Percentiles rank a stretch among this genome's conserved stretches.
Evolutionary conservation across 495 filamentous ascomycete species (phyloP).

Genomic region (Elasticomyces elasticus): DNA sequence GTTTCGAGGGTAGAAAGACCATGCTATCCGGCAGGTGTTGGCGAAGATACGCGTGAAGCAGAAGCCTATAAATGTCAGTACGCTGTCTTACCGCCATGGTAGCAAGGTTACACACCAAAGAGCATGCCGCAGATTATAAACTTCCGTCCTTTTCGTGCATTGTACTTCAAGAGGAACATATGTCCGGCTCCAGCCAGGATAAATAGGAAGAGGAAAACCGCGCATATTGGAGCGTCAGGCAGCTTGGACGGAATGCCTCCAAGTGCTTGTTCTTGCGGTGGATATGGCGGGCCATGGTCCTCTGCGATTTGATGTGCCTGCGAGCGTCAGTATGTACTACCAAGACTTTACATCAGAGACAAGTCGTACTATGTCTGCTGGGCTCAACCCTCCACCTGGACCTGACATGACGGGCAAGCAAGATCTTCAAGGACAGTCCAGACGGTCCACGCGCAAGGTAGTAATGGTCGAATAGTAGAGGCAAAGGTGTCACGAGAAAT

Average conservation of each 20-base stretch:
- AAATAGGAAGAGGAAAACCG: slow-evolving; percentile 31
- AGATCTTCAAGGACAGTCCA: too few relatives aligned
- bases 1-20: slow-evolving; percentile 15
- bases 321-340: not conserved
- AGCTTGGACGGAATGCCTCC: slow-evolving; percentile 26
- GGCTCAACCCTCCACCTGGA: too few relatives aligned
- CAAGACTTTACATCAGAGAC: not conserved
- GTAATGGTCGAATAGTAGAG: too few relatives aligned
- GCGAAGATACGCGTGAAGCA: slow-evolving; percentile 31
- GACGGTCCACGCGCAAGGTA: too few relatives aligned
- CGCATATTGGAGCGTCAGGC: slow-evolving; percentile 29
- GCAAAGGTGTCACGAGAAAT: not conserved
- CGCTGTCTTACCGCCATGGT: not conserved
- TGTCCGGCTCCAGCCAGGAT: slow-evolving; percentile 24
- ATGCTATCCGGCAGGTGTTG: slow-evolving; percentile 26
- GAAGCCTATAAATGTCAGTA: slow-evolving; percentile 22
- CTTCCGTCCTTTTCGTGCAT: slow-evolving; percentile 24
- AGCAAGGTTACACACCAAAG: slow-evolving; percentile 40
- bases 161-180: slow-evolving; percentile 23
- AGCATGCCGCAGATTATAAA: slow-evolving; percentile 46
- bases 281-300: slow-evolving; percentile 26
- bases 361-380: not conserved
- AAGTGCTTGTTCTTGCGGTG: slow-evolving; percentile 23
- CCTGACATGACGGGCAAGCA: not conserved
- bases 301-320: slow-evolving; percentile 3